These are phyloP conservation scores for Gardenia jasminoides DNA, from an alignment of 257 asterid species.

Conservation along the genomic window DNA sequence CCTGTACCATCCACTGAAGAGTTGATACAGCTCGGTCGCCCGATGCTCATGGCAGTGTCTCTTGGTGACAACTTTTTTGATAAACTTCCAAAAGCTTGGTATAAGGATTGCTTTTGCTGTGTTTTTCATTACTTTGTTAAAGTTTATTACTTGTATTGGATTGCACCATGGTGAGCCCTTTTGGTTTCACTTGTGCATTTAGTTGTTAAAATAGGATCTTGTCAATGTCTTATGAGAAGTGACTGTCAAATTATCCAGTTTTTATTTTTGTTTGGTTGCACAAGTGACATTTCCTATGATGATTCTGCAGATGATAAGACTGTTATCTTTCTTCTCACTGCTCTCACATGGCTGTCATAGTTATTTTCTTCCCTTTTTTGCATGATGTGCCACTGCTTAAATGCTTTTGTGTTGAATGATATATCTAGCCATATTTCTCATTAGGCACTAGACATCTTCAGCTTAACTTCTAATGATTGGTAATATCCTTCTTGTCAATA, in stretches of 20 bases:
- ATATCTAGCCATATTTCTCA: conserved; percentile 1
- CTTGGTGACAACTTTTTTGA: conserved; percentile 65
- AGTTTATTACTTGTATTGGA: neutral
- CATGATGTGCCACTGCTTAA: neutral
- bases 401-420: neutral
- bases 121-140: conserved; percentile 1
- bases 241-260: neutral
- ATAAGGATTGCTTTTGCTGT: conserved; percentile 16
- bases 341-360: neutral
- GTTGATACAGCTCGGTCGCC: conserved; percentile 73
- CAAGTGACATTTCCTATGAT: neutral
- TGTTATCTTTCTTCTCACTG: neutral
- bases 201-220: neutral
- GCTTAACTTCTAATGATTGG: neutral
- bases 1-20: conserved; percentile 50
- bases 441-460: neutral
- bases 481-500: neutral
- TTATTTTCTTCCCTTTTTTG: neutral
- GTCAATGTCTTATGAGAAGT: neutral
- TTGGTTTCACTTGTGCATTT: neutral
- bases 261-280: neutral
- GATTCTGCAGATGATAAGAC: neutral
- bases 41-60: conserved; percentile 76
- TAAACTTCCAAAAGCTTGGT: conserved; percentile 97
- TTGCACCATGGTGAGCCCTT: neutral